These are phyloP conservation scores for Cicer arietinum DNA, from an alignment of 306 rosid genomes.

Conservation along the genomic window DNA sequence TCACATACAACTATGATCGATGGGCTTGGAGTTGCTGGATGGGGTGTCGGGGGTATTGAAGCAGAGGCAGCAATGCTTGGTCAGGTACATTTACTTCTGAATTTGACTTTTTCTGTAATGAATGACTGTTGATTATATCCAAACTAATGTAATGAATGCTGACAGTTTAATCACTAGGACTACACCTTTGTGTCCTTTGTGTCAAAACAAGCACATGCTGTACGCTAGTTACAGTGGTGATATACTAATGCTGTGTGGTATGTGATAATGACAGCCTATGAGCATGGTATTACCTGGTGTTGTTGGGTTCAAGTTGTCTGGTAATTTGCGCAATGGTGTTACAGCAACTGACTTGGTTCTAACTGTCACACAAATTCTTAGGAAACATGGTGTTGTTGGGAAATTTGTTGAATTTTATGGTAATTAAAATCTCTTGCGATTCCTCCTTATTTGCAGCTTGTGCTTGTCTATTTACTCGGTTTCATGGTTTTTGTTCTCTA, in stretches of 20 bases:
- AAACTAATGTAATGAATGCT: conserved; percentile 16
- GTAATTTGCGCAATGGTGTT: conserved; percentile 87
- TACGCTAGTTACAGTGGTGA: conserved; percentile 24
- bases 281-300: conserved; percentile 99
- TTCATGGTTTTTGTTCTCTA: conserved; percentile 48
- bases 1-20: conserved; percentile 99
- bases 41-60: conserved; percentile 99
- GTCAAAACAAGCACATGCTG: conserved; percentile 23
- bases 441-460: not conserved
- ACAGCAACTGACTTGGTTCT: conserved; percentile 99
- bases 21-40: conserved; percentile 99
- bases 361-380: conserved; percentile 93
- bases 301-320: conserved; percentile 97
- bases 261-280: conserved; percentile 83
- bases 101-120: conserved; percentile 18
- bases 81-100: conserved; percentile 64
- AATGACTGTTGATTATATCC: conserved; percentile 1
- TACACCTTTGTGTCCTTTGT: conserved; percentile 30
- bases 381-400: conserved; percentile 99
- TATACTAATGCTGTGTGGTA: conserved; percentile 45
- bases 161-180: conserved; percentile 27
- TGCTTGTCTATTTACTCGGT: conserved; percentile 20
- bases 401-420: conserved; percentile 98
- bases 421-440: conserved; percentile 45
- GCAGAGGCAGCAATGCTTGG: conserved; percentile 99